Conservation (phyloP, 148 eudicot genomes). For the Amaranthus hypochondriacus region DNA sequence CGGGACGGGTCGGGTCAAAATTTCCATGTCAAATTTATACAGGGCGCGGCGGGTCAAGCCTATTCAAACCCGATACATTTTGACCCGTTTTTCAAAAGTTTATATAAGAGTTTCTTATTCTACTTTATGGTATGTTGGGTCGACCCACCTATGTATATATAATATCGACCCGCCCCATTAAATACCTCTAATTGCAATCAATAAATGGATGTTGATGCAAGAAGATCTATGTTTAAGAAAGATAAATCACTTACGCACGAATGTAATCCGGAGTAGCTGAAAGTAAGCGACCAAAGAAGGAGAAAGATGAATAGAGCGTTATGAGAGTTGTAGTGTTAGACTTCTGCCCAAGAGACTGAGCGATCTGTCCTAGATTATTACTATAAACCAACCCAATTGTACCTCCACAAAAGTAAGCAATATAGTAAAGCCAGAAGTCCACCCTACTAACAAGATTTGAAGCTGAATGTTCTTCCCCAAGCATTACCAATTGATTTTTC, state of each 20-base stretch:
- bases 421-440: constrained; percentile 84
- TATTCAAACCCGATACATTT: no score
- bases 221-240: neutral
- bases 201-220: neutral
- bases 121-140: no score
- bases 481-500: constrained; percentile 53
- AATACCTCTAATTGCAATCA: neutral
- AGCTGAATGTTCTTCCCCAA: constrained; percentile 80
- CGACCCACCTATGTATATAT: no score
- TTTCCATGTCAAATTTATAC: no score
- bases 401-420: constrained; percentile 89
- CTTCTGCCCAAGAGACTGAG: constrained; percentile 70
- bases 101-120: no score
- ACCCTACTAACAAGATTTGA: constrained; percentile 45
- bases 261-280: constrained; percentile 78
- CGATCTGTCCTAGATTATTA: constrained; percentile 84
- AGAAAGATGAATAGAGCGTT: constrained; percentile 76
- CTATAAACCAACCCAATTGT: constrained; percentile 84
- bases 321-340: constrained; percentile 55
- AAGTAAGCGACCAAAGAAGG: constrained; percentile 89
- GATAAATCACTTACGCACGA: constrained; percentile 50
- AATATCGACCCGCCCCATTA: no score
- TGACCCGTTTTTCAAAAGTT: no score
- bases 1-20: no score
- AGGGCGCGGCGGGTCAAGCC: no score